Conservation (phyloP, 2,329 filamentous ascomycete genomes). For the Ophiostoma triangulosporum region DNA sequence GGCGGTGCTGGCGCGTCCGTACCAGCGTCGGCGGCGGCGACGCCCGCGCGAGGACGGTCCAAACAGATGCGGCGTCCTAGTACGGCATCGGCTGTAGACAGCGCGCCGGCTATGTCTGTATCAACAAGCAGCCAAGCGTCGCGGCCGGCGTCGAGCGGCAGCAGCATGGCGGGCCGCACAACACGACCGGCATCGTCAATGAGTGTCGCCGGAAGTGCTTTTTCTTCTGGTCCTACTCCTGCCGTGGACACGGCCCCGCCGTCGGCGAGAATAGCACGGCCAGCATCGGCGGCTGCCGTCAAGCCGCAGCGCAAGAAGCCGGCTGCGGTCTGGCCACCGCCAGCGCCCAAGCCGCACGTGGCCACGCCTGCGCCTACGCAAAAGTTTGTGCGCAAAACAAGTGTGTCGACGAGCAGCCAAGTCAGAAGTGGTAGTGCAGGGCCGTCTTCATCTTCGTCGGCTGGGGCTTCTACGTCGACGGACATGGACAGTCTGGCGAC, state of each 20-base stretch:
- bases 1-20: conserved; percentile 25
- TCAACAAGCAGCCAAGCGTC: conserved; percentile 24
- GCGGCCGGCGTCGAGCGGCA: conserved; percentile 22
- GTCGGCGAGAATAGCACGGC: conserved; percentile 46
- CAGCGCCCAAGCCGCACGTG: background rate
- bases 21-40: background rate
- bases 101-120: too few species aligned
- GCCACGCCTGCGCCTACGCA: background rate
- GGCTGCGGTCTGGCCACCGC: background rate
- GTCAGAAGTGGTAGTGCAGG: background rate
- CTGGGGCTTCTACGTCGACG: conserved; percentile 17
- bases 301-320: conserved; percentile 17
- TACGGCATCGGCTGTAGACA: conserved; percentile 27
- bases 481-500: conserved; percentile 42
- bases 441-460: conserved; percentile 6
- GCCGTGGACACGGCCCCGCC: conserved; percentile 19
- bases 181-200: conserved; percentile 27
- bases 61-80: conserved; percentile 36
- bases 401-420: background rate
- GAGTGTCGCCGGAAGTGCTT: conserved; percentile 23
- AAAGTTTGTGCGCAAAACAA: conserved; percentile 3
- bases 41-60: conserved; percentile 13
- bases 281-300: conserved; percentile 24
- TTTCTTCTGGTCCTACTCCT: background rate
- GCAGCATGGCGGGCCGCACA: conserved; percentile 13